A percentile compares a stretch with the other conserved stretches of the same genome.
These are phyloP conservation scores for Cucurbita moschata DNA, from an alignment of 306 rosid genomes.

Conservation along the genomic window DNA sequence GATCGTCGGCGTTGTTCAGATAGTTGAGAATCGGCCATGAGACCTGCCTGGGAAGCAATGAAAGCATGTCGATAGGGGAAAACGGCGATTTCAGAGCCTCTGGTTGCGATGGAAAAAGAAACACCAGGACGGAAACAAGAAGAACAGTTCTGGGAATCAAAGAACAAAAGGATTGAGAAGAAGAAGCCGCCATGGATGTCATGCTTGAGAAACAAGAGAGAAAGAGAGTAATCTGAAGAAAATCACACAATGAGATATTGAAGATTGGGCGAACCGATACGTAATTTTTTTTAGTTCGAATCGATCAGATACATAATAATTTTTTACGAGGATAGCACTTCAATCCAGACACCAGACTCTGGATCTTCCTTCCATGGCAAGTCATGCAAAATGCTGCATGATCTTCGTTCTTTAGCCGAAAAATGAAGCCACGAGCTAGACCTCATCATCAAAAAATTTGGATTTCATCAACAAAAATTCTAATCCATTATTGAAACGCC, in stretches of 20 bases:
- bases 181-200: background rate
- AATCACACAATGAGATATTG: background rate
- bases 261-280: background rate
- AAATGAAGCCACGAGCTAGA: too few species aligned
- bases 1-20: constrained; percentile 57
- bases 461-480: too few species aligned
- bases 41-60: constrained; percentile 58
- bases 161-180: background rate
- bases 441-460: too few species aligned
- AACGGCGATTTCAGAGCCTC: constrained; percentile 25
- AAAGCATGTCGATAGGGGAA: constrained; percentile 53
- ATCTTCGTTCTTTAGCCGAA: too few species aligned
- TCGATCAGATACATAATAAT: too few species aligned
- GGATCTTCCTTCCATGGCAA: too few species aligned
- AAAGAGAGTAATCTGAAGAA: background rate
- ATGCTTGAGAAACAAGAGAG: background rate
- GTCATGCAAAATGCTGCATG: too few species aligned
- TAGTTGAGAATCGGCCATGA: constrained; percentile 76
- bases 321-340: too few species aligned
- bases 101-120: background rate
- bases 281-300: too few species aligned
- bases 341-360: too few species aligned
- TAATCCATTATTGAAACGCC: too few species aligned
- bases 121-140: background rate
- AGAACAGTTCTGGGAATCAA: background rate